Conservation (phyloP, 2,329 filamentous ascomycete genomes). For the Cordyceps cicadae region DNA sequence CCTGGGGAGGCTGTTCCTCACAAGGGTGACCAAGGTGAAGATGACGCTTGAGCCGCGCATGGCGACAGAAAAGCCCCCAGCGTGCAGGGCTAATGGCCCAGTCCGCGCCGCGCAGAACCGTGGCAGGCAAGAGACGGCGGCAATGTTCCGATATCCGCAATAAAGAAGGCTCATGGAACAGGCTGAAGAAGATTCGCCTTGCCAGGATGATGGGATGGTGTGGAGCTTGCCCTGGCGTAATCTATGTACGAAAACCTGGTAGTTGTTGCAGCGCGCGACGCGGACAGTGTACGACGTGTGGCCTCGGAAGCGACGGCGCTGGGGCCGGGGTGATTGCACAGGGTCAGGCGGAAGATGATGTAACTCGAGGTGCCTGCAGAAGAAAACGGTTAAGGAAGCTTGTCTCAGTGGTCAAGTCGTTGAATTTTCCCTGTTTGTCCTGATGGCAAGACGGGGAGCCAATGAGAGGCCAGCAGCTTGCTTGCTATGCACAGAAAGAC, state of each 20-base stretch:
- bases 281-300: neutral
- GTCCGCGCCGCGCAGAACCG: neutral
- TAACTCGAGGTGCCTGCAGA: neutral
- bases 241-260: neutral
- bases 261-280: too few relatives aligned
- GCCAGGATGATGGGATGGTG: neutral
- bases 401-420: constrained; percentile 5
- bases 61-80: neutral
- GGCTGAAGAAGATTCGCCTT: constrained; percentile 4
- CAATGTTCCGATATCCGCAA: neutral
- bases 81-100: neutral
- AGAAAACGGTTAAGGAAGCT: neutral
- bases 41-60: neutral
- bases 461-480: neutral
- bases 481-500: constrained; percentile 1
- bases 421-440: constrained; percentile 6
- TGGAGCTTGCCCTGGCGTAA: neutral
- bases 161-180: constrained; percentile 4
- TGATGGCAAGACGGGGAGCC: neutral
- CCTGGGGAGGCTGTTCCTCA: neutral
- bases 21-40: neutral
- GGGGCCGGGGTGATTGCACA: neutral
- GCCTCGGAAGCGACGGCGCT: neutral
- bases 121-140: neutral
- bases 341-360: constrained; percentile 7